Base-by-base conservation (phyloP, 2,329 filamentous ascomycete genomes). In the Alternaria atra region DNA sequence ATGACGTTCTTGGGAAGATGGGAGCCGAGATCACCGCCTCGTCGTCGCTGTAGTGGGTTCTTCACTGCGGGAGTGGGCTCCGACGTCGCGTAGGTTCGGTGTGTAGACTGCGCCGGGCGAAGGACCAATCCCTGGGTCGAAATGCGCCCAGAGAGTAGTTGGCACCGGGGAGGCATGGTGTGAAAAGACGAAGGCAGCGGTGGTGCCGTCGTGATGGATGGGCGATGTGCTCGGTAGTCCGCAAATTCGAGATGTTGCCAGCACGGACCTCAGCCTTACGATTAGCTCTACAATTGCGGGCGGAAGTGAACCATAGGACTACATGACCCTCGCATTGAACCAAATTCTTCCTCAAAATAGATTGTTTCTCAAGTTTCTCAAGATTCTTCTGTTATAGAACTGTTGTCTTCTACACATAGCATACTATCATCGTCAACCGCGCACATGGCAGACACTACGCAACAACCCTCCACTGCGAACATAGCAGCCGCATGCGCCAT, bases 401-500 rank as follows among this genome's bases (percentile, higher is more conserved):
- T 25, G 39, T n/a, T 12, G 32, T 30, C 10, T 10, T 25, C 32
- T 15, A 17, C 8, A 20, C 6, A 40, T 15, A 8, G 9, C 4
- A 6, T 4, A 9, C 25, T 32, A 8, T 10, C 9, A 34, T 47
- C 9, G 27, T 47, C 47, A 12, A 43, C 44, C 46, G 43, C 32
- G 34, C 43, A 64, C 12, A 20, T 74, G 76, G 72, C 69, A 71
- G 53, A 75, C 84, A 34, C 77, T 76, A 8, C 13, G 34, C 58
- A 80, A 25, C 80, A 84, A 13, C 84, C 86, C 3, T 86, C 85
- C 4, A 84, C 84, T 12, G 80, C 81, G 13, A 86, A 87, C 62
- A 84, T 93, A 59, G 83, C 93, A 46, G 81, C 94, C 64, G 88
- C 89, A 55, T 93, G 92, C 17, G 89, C 89, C 66, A 86, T 96